Percentiles rank a stretch among this genome's conserved stretches.
Conservation (phyloP, 306 rosid genomes). For the barrel medic (Medicago truncatula) region MtrunA17r5.0-ANR NC_053043.1:34372001-34372500, state of each 20-base stretch:
- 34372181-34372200: neutral
- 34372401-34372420: too few species aligned
- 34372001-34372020: neutral
- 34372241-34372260: neutral
- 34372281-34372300: neutral
- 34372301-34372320: conserved; percentile 38
- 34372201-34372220: neutral
- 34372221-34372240: neutral
- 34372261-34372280: neutral
- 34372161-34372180: conserved; percentile 23
- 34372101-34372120: too few species aligned
- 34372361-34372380: neutral
- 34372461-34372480: too few species aligned
- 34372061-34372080: neutral
- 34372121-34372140: too few species aligned
- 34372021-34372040: neutral
- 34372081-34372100: neutral
- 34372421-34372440: too few species aligned
- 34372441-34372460: too few species aligned
- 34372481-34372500: too few species aligned
- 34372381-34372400: too few species aligned
- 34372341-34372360: neutral
- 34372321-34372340: conserved; percentile 35
- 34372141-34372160: neutral
- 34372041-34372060: neutral